A percentile compares a stretch with the other conserved stretches of the same genome.
These are phyloP conservation scores for Dioszegia aurantiaca DNA, from an alignment of 768 basidiomycete genomes.

Conservation along the genomic window DNA sequence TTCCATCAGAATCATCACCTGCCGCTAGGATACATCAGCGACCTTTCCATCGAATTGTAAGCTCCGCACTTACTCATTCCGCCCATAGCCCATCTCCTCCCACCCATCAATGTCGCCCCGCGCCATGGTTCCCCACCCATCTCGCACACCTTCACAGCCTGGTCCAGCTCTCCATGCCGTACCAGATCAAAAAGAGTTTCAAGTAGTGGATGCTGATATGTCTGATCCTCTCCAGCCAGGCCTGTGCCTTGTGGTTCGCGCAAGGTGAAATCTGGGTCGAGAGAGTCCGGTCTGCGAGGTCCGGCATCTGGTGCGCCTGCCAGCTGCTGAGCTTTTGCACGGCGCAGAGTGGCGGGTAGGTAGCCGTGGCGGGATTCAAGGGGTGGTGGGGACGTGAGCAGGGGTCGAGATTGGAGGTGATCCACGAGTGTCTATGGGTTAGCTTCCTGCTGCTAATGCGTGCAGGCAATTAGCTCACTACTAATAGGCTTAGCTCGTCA, in stretches of 20 bases:
- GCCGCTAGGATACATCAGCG: conserved; percentile 4
- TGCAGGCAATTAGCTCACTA: conserved; percentile 23
- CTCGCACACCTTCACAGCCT: conserved; percentile 76
- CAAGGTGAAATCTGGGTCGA: conserved; percentile 46
- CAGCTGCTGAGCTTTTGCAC: conserved; percentile 26
- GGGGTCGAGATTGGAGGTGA: conserved; percentile 41
- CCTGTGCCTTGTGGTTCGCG: conserved; percentile 42
- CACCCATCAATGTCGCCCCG: conserved; percentile 82
- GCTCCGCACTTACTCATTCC: conserved; percentile 34
- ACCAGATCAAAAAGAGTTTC: conserved; percentile 77
- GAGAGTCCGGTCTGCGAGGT: conserved; percentile 15
- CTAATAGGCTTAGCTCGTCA: conserved; percentile 36
- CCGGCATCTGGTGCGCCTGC: background rate
- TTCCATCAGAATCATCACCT: conserved; percentile 10
- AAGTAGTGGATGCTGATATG: conserved; percentile 72
- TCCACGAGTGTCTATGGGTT: conserved; percentile 36
- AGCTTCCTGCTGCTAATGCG: background rate
- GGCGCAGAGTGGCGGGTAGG: conserved; percentile 38
- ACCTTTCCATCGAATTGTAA: background rate
- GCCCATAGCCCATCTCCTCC: conserved; percentile 59
- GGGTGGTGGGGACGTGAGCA: conserved; percentile 34
- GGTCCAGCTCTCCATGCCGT: conserved; percentile 77
- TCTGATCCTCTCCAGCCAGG: conserved; percentile 57
- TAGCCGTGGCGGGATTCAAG: conserved; percentile 47
- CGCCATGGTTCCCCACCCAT: conserved; percentile 87